A percentile compares a stretch with the other conserved stretches of the same genome.
Evolutionary conservation across 352 stramenopile species (phyloP).

Genomic region (Elongisporangium prolatum): DNA sequence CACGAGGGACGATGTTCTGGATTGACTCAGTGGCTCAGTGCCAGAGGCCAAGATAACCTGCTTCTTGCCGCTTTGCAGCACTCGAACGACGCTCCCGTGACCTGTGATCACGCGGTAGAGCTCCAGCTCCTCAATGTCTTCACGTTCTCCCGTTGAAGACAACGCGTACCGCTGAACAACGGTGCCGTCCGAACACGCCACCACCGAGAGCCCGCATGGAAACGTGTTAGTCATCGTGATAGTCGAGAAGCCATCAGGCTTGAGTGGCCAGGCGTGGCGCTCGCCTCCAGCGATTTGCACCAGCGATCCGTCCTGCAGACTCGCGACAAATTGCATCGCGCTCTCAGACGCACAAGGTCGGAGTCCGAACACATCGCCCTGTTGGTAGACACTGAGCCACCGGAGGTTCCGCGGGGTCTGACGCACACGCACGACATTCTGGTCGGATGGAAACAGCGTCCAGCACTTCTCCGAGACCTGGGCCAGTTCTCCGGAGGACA

Average conservation of each 20-base stretch:
- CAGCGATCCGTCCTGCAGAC: conserved; percentile 46
- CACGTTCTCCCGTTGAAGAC: neutral
- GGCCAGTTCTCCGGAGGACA: conserved; percentile 45
- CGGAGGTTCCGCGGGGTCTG: conserved; percentile 29
- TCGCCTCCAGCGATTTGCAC: conserved; percentile 35
- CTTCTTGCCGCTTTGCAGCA: conserved; percentile 27
- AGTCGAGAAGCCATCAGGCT: conserved; percentile 43
- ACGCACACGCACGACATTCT: conserved; percentile 52
- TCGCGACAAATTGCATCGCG: conserved; percentile 46
- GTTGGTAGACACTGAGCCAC: conserved; percentile 68
- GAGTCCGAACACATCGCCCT: conserved; percentile 59
- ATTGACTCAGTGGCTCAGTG: conserved; percentile 2
- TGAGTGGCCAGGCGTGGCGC: conserved; percentile 17
- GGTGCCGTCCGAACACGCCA: conserved; percentile 50
- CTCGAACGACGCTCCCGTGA: conserved; percentile 47
- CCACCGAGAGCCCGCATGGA: conserved; percentile 44
- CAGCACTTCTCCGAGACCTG: conserved; percentile 39
- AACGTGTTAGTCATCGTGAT: conserved; percentile 45
- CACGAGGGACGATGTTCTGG: conserved; percentile 17
- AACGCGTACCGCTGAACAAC: conserved; percentile 37
- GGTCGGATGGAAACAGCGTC: conserved; percentile 60
- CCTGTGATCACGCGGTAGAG: conserved; percentile 49
- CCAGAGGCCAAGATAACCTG: conserved; percentile 51
- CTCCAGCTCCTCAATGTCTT: conserved; percentile 12
- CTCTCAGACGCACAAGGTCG: conserved; percentile 11